Conservation (phyloP, 208 protist species). For the Balamuthia mandrillaris region DNA sequence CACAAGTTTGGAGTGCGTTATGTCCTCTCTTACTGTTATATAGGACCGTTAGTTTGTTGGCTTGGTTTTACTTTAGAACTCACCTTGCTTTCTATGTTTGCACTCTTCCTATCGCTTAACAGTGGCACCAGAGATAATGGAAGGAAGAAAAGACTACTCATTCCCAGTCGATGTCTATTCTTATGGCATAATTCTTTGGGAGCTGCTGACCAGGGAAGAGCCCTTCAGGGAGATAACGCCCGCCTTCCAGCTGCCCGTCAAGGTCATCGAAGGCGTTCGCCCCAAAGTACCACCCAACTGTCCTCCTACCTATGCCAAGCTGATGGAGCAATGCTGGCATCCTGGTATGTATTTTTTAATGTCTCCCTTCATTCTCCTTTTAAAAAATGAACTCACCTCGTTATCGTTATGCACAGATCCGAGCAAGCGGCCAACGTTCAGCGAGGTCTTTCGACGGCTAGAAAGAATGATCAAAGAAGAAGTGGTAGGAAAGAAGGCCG, state of each 20-base stretch:
- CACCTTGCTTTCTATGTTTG: neutral
- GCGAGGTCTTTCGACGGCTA: neutral
- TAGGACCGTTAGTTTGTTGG: too few species aligned
- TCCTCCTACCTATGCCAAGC: neutral
- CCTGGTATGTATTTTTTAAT: neutral
- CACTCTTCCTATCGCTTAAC: neutral
- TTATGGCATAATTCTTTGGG: slow-evolving; percentile 5
- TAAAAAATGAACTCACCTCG: neutral
- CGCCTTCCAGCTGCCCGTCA: neutral
- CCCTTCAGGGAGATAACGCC: neutral
- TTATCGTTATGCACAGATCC: neutral
- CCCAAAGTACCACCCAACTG: neutral
- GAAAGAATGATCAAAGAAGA: neutral
- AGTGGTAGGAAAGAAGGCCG: neutral
- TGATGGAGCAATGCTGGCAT: neutral
- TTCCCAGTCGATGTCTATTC: slow-evolving; percentile 31
- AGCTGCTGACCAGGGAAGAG: slow-evolving; percentile 1
- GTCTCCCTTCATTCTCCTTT: neutral
- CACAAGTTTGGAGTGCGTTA: neutral
- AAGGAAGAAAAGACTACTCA: slow-evolving; percentile 15
- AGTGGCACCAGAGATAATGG: slow-evolving; percentile 21
- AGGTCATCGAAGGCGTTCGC: neutral
- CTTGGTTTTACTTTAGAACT: neutral
- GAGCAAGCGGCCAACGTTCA: neutral
- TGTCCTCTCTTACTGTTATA: neutral